Conservation (phyloP, 2,329 filamentous ascomycete species). For the Iodosphaeria phyllophila region DNA sequence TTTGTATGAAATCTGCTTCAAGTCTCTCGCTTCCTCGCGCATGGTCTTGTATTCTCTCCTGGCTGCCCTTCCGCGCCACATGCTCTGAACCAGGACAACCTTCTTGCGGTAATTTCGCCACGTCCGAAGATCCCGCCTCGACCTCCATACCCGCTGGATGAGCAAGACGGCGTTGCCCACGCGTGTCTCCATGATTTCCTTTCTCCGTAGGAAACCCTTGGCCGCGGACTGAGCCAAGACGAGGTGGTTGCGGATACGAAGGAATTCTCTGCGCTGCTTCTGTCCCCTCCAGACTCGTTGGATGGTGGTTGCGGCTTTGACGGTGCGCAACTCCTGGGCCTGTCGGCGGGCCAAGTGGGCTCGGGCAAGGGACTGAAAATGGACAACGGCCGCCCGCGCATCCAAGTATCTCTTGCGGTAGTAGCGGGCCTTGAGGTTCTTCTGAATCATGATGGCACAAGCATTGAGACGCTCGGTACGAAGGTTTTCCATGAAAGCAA, state of each 20-base stretch:
- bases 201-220: conserved; percentile 81
- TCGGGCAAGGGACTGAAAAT: conserved; percentile 60
- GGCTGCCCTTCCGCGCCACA: conserved; percentile 76
- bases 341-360: conserved; percentile 61
- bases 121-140: conserved; percentile 53
- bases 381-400: conserved; percentile 62
- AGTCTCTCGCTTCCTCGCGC: conserved; percentile 87
- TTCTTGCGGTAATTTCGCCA: conserved; percentile 87
- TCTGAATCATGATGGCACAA: conserved; percentile 94
- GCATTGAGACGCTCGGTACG: conserved; percentile 80
- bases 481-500: conserved; percentile 90
- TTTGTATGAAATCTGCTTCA: conserved; percentile 99
- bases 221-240: conserved; percentile 76
- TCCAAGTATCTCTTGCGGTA: conserved; percentile 84
- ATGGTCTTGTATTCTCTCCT: conserved; percentile 74
- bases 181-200: conserved; percentile 83
- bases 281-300: conserved; percentile 89
- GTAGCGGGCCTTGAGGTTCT: conserved; percentile 91
- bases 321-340: conserved; percentile 62
- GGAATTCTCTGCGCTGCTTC: conserved; percentile 70
- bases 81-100: conserved; percentile 72
- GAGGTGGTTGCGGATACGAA: conserved; percentile 62
- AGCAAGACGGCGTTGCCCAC: conserved; percentile 78
- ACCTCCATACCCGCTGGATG: conserved; percentile 83
- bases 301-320: conserved; percentile 82